phyloP scores from a whole-genome alignment of 176 grass and related monocot species.

The Triticum turgidum region DNA sequence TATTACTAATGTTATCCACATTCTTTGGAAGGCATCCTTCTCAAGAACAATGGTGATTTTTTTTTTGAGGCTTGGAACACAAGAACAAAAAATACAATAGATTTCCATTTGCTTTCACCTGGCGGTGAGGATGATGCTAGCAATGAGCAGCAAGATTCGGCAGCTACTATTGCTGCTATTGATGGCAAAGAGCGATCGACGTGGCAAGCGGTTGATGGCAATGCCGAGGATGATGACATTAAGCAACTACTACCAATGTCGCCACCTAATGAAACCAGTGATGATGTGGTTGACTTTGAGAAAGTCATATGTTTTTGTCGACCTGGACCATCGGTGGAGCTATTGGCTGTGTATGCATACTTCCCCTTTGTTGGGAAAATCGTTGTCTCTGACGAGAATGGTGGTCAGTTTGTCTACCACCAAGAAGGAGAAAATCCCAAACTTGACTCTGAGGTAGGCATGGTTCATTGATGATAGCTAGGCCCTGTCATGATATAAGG shows the following conservation, averaged over 20 bases:
- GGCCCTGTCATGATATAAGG: not conserved
- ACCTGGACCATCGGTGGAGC: not conserved
- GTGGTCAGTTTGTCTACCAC: not conserved
- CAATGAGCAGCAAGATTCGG: not conserved
- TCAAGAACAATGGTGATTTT: not conserved
- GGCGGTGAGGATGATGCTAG: not conserved
- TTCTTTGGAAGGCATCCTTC: no score
- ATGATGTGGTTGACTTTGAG: not conserved
- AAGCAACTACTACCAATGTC: not conserved
- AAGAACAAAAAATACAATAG: not conserved
- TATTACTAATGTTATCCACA: not conserved
- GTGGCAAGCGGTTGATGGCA: not conserved
- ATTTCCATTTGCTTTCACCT: not conserved
- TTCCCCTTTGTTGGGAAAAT: not conserved
- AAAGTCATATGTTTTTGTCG: not conserved
- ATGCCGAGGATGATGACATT: not conserved
- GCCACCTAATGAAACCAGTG: not conserved
- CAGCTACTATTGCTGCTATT: not conserved
- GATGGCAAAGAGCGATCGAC: no score
- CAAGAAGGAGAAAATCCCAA: not conserved
- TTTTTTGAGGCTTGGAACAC: not conserved
- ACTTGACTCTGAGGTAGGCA: not conserved
- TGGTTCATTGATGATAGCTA: not conserved
- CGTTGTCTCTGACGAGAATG: not conserved
- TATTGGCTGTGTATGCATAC: not conserved